Conservation (phyloP, 139 green algal genomes). For the Picochlorum sp. region DNA sequence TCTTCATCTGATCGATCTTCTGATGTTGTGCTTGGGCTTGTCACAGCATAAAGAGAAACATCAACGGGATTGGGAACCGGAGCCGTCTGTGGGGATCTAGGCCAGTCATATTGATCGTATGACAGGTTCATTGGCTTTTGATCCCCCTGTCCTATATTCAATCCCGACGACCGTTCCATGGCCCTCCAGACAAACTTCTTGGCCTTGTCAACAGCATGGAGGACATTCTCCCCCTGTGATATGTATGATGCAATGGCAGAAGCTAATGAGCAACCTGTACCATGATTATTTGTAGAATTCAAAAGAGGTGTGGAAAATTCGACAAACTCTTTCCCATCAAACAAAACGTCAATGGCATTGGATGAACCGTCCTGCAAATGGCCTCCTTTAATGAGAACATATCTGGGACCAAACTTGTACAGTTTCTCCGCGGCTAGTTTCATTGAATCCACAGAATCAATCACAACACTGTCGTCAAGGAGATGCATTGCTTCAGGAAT, state of each 20-base stretch:
- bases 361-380: constrained; percentile 50
- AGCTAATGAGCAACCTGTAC: constrained; percentile 89
- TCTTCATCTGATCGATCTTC: constrained; percentile 1
- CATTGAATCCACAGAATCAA: constrained; percentile 52
- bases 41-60: constrained; percentile 74
- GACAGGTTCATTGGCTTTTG: constrained; percentile 69
- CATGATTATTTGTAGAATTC: constrained; percentile 78
- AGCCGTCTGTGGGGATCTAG: not conserved
- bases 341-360: constrained; percentile 72
- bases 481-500: constrained; percentile 76
- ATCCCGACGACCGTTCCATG: constrained; percentile 38
- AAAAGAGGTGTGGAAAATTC: constrained; percentile 42
- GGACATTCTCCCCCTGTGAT: constrained; percentile 55
- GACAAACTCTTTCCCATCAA: constrained; percentile 51
- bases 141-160: constrained; percentile 55
- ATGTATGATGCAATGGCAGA: constrained; percentile 75
- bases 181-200: constrained; percentile 59
- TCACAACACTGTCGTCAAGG: constrained; percentile 44
- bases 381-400: constrained; percentile 86
- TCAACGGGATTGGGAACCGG: constrained; percentile 21
- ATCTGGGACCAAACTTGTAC: constrained; percentile 42
- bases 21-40: constrained; percentile 45
- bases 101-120: constrained; percentile 19
- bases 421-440: constrained; percentile 51
- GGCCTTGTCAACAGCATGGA: constrained; percentile 47